Evolutionary conservation across 2,329 filamentous ascomycete species (phyloP), one percentile per base, ranked within the genome.

Genomic region (Paraconiothyrium brasiliense): DNA sequence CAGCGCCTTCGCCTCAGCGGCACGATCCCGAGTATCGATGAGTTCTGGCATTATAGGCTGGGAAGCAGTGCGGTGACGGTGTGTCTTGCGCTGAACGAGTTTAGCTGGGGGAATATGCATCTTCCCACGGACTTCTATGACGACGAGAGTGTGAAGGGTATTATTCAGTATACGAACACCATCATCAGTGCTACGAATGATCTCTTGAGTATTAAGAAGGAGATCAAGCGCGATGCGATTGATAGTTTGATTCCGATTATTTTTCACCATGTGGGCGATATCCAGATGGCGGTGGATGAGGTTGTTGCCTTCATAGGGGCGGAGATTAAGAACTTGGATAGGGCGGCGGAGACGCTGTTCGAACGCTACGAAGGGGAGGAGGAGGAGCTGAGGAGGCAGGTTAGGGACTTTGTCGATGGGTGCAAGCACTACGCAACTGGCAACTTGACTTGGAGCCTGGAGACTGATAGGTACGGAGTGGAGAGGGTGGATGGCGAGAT

Each of bases 31-130:
- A 5, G 4, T 9, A 10, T 37, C 35, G 35, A 37, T 2, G 35
- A 37, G 24, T 68, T 57, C 54, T 68, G 66, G 66, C 37, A 51
- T 1, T 65, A 59, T 54, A 54, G 66, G 16, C 57, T 65, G 2
- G 64, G 64, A 16, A 56, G n/a, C 43, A 67, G 64, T 34, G 66
- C 64, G 27, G 64, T 68, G 7, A n/a, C 32, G 24, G 47, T 65
- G 14, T 54, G 41, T 37, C 43, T 67, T 9, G 62, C 60, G 20
- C 35, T 63, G 22, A 63, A 60, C 35, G 66, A 68, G 51, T 68
- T 58, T 32, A 62, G 55, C 44, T 59, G 46, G 27, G 54, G 57
- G 16, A 22, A 27, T 9, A 61, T 58, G 34, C 7, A 39, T 56
- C 51, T 37, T 3, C 35, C 35, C 4, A 10, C 14, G 3, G 35